phyloP scores from a whole-genome alignment of 2,329 filamentous ascomycete genomes.

The Bipolaris cookei region DNA sequence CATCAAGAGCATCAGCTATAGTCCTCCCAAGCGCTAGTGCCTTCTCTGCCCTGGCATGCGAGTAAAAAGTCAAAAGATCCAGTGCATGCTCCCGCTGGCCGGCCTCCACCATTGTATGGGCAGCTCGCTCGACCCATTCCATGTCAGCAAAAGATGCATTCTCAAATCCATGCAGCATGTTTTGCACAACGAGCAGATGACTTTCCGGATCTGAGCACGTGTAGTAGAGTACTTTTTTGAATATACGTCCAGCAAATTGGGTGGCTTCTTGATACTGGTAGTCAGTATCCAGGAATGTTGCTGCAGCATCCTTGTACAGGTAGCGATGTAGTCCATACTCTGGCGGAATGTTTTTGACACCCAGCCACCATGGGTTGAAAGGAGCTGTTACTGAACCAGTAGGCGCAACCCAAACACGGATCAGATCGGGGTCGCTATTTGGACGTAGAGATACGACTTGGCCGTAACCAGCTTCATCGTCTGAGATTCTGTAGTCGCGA shows the following conservation, averaged over 20 bases:
- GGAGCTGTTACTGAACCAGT: slow-evolving; percentile 46
- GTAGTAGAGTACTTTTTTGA: slow-evolving; percentile 40
- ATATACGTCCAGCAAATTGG: slow-evolving; percentile 35
- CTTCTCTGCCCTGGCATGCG: slow-evolving; percentile 35
- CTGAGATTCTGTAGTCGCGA: slow-evolving; percentile 45
- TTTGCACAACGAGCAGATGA: slow-evolving; percentile 32
- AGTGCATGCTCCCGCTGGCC: slow-evolving; percentile 26
- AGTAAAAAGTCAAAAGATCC: slow-evolving; percentile 33
- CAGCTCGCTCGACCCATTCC: slow-evolving; percentile 33
- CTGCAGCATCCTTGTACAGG: slow-evolving; percentile 42
- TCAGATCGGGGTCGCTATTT: slow-evolving; percentile 38
- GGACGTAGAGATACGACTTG: slow-evolving; percentile 41
- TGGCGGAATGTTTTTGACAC: slow-evolving; percentile 38
- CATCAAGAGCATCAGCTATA: slow-evolving; percentile 33
- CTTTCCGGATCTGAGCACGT: slow-evolving; percentile 37
- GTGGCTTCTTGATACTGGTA: slow-evolving; percentile 43
- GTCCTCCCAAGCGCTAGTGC: slow-evolving; percentile 33
- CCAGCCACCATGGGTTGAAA: slow-evolving; percentile 47
- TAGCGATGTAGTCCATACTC: slow-evolving; percentile 47
- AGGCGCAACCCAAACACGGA: slow-evolving; percentile 46
- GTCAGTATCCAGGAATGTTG: slow-evolving; percentile 43
- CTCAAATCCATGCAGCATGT: slow-evolving; percentile 38
- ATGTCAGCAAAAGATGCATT: slow-evolving; percentile 33
- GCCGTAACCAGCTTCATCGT: slow-evolving; percentile 48
- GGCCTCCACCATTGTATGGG: slow-evolving; percentile 24